Percentiles rank a stretch among this genome's conserved stretches.
phyloP scores from a whole-genome alignment of 116 monocot species.

The Papilionanthe hybrid region DNA sequence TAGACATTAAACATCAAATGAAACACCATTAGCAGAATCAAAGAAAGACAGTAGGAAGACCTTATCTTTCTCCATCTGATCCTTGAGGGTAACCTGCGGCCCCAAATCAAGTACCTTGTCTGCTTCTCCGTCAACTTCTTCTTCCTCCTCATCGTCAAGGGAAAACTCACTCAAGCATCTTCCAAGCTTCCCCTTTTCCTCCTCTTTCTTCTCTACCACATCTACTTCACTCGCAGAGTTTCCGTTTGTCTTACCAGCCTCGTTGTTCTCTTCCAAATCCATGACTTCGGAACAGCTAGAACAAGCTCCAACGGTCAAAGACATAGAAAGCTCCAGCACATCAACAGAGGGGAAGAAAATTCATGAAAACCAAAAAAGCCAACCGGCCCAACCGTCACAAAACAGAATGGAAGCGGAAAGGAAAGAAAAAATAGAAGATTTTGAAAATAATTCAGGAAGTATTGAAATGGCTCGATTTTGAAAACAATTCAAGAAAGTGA shows the following conservation, averaged over 20 bases:
- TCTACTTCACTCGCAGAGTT: slow-evolving; percentile 13
- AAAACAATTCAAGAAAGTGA: too few species aligned
- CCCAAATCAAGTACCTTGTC: slow-evolving; percentile 46
- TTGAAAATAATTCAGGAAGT: too few species aligned
- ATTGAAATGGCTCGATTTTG: too few species aligned
- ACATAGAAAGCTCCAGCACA: slow-evolving; percentile 34
- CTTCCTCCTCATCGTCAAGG: slow-evolving; percentile 57
- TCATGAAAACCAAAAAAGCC: too few species aligned
- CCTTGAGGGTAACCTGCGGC: slow-evolving; percentile 70
- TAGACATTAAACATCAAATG: background rate
- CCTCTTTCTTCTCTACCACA: slow-evolving; percentile 7
- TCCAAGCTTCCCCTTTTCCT: slow-evolving; percentile 14
- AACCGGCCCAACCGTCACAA: too few species aligned
- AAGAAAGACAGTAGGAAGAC: slow-evolving; percentile 14
- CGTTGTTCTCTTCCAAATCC: slow-evolving; percentile 36
- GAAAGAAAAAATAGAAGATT: too few species aligned
- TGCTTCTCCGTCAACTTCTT: slow-evolving; percentile 45
- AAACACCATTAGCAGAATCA: background rate
- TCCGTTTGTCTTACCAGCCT: slow-evolving; percentile 18
- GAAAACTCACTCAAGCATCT: slow-evolving; percentile 22
- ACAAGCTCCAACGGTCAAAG: slow-evolving; percentile 39
- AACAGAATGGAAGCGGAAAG: too few species aligned
- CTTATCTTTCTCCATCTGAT: slow-evolving; percentile 86
- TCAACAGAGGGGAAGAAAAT: slow-evolving; percentile 1
- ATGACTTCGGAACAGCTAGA: slow-evolving; percentile 28